These are phyloP conservation scores for Entomortierella lignicola DNA, from an alignment of 192 early-diverging fungal species.

Conservation along the genomic window DNA sequence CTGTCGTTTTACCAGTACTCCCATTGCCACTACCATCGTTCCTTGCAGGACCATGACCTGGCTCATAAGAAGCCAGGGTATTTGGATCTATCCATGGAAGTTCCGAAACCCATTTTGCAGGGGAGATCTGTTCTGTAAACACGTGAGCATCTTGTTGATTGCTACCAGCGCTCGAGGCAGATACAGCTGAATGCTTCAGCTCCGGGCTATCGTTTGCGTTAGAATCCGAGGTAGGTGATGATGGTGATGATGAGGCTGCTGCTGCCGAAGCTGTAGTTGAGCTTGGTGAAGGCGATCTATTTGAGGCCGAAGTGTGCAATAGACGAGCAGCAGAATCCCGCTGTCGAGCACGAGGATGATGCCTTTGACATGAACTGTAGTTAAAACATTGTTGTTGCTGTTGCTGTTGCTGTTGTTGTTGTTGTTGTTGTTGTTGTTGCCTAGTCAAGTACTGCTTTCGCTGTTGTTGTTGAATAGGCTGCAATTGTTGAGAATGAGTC, in stretches of 20 bases:
- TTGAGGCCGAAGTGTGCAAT: slow-evolving; percentile 24
- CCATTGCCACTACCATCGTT: neutral
- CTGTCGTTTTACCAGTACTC: neutral
- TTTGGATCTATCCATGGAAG: slow-evolving; percentile 49
- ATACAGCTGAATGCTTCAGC: slow-evolving; percentile 1
- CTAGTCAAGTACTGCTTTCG: neutral
- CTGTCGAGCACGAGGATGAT: slow-evolving; percentile 17
- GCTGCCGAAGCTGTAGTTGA: slow-evolving; percentile 2
- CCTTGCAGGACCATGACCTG: slow-evolving; percentile 7
- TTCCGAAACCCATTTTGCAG: slow-evolving; percentile 35
- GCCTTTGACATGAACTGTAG: slow-evolving; percentile 14
- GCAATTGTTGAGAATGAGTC: slow-evolving; percentile 7
- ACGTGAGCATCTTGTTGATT: slow-evolving; percentile 2
- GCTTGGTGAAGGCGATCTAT: slow-evolving; percentile 16
- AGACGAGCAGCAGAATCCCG: slow-evolving; percentile 16
- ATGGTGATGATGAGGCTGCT: slow-evolving; percentile 9
- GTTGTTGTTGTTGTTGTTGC: slow-evolving; percentile 23
- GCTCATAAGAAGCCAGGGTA: slow-evolving; percentile 23
- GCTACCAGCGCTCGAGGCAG: neutral
- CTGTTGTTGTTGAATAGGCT: slow-evolving; percentile 17
- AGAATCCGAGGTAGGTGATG: slow-evolving; percentile 1
- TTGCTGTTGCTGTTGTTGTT: neutral
- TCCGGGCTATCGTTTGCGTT: neutral
- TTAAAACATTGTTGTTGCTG: slow-evolving; percentile 10
- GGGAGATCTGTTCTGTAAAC: slow-evolving; percentile 18